Conservation (phyloP, 108 stramenopile genomes). For the Conticribra guillardii region DNA sequence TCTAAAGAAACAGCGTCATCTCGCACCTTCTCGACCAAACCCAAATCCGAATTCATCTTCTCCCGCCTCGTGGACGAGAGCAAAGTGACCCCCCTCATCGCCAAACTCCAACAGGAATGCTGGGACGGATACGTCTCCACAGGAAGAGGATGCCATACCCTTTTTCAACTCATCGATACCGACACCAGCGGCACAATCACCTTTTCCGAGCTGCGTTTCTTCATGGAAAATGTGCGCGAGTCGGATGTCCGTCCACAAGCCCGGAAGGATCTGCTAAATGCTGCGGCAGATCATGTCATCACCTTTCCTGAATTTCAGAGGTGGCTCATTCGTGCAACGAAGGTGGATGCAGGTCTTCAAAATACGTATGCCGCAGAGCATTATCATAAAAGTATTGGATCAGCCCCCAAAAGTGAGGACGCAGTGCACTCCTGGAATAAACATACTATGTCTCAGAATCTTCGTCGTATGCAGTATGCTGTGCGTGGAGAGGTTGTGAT, state of each 20-base stretch:
- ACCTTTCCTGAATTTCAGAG: constrained; percentile 53
- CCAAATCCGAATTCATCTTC: constrained; percentile 42
- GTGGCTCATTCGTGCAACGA: constrained; percentile 71
- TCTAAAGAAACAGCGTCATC: background rate
- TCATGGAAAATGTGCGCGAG: constrained; percentile 49
- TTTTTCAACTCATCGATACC: constrained; percentile 67
- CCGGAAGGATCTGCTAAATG: constrained; percentile 46
- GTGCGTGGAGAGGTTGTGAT: constrained; percentile 81
- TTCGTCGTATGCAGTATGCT: constrained; percentile 84
- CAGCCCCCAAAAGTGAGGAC: constrained; percentile 30
- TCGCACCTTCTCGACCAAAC: constrained; percentile 10
- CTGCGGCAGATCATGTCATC: constrained; percentile 27
- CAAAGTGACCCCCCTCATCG: constrained; percentile 42
- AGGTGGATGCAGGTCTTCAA: constrained; percentile 55
- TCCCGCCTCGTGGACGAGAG: constrained; percentile 25
- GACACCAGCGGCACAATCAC: constrained; percentile 49
- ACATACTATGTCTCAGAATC: constrained; percentile 69
- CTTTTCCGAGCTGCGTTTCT: constrained; percentile 55
- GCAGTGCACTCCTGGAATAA: constrained; percentile 64
- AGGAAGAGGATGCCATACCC: constrained; percentile 63
- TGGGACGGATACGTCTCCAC: constrained; percentile 70
- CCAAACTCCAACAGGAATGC: constrained; percentile 58
- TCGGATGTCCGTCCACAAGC: constrained; percentile 34
- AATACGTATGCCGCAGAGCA: constrained; percentile 50
- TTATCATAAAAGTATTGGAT: constrained; percentile 58